Evolutionary conservation across 2,329 filamentous ascomycete genomes (phyloP), one percentile per base, ranked within the genome.

Genomic region (Penicillium sp.): DNA sequence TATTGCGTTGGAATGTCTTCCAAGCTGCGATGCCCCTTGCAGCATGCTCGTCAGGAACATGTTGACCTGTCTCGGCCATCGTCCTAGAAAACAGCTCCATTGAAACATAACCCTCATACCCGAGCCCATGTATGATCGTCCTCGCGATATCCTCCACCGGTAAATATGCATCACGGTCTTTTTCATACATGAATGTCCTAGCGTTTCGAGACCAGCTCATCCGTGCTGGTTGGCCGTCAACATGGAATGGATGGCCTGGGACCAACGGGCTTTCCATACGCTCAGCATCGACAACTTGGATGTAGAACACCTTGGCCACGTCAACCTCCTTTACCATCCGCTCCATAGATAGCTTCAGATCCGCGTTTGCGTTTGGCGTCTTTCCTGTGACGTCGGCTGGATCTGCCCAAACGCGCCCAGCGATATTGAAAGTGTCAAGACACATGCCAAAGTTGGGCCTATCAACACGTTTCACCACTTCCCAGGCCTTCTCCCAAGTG

Each of bases 141-240:
- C 82, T 76, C 0, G 87, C 81, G 22, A 93, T 84, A 35, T 88
- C 82, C 58, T 82, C 78, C 7, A 89, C 82, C 0, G 91, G 91
- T 1, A 93, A 78, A 70, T 92, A 92, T 0, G 85, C 90, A 0
- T 88, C 88, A 2, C 81, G 76, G 2, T 86, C 78, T 72, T 83
- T 76, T 72, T 89, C 79, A 67, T 90, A 88, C 64, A 89, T 86
- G 71, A 90, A 92, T 3, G 90, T 75, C 19, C 91, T 81, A 65
- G 89, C 91, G 72, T 93, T 93, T 19, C 91, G 79, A 40, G 86
- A 91, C 91, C 91, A 94, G 70, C 85, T 91, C 91, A 94, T 93
- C 3, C 88, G 79, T 2, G 85, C 72, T 17, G 83, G 84, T 74
- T 90, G 88, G 4, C 80, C 82, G 0, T 82, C 74, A 9, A 85